A percentile compares a stretch with the other conserved stretches of the same genome.
These are phyloP conservation scores for Trametes meyenii DNA, from an alignment of 768 basidiomycete species.

Conservation along the genomic window DNA sequence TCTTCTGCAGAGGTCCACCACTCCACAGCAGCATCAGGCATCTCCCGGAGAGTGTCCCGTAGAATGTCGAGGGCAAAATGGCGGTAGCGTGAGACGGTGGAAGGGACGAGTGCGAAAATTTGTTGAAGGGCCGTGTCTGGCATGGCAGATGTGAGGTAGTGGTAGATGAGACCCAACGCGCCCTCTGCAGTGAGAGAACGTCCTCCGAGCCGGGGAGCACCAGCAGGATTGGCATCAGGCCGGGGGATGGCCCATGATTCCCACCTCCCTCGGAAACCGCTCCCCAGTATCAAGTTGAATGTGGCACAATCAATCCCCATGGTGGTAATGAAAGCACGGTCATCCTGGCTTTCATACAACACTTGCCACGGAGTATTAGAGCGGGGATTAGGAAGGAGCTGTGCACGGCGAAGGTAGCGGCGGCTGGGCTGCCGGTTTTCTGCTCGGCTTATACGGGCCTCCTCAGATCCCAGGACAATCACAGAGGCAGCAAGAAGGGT, in stretches of 20 bases:
- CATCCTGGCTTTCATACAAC: slow-evolving; percentile 35
- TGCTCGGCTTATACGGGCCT: not conserved
- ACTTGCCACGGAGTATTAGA: slow-evolving; percentile 40
- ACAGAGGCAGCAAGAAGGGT: too few relatives aligned
- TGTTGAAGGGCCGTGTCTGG: slow-evolving; percentile 41
- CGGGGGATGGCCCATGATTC: slow-evolving; percentile 33
- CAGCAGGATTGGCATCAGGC: slow-evolving; percentile 28
- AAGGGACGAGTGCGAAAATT: slow-evolving; percentile 46
- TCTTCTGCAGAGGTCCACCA: slow-evolving; percentile 34
- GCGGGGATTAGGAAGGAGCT: slow-evolving; percentile 41
- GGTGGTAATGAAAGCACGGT: slow-evolving; percentile 48
- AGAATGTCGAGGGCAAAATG: slow-evolving; percentile 38
- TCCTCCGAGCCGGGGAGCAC: slow-evolving; percentile 28
- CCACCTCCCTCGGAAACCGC: slow-evolving; percentile 35
- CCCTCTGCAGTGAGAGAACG: slow-evolving; percentile 43
- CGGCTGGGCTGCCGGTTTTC: slow-evolving; percentile 18
- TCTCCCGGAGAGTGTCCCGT: slow-evolving; percentile 30
- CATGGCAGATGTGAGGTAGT: slow-evolving; percentile 47
- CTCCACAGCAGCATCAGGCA: slow-evolving; percentile 35
- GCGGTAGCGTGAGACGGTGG: slow-evolving; percentile 41
- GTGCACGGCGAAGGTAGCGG: slow-evolving; percentile 34
- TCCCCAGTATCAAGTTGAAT: slow-evolving; percentile 37
- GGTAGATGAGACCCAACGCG: slow-evolving; percentile 44
- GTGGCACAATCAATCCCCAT: slow-evolving; percentile 38
- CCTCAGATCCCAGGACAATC: not conserved